A percentile compares a stretch with the other conserved stretches of the same genome.
Conservation (phyloP, 805 yeast species). For the Candida awuae region DNA sequence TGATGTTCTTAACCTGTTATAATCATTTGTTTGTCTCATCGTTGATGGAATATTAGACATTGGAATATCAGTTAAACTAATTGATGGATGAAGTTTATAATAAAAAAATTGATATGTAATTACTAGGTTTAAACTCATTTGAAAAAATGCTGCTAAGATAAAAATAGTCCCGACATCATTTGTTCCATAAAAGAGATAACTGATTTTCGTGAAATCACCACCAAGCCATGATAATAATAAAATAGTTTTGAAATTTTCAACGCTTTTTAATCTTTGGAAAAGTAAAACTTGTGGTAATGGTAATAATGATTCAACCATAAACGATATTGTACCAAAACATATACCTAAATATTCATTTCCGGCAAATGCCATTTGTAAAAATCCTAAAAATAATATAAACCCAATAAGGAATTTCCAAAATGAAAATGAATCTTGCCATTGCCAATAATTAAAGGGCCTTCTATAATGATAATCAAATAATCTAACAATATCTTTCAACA, state of each 20-base stretch:
- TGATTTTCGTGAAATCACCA: conserved; percentile 75
- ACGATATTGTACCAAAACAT: conserved; percentile 28
- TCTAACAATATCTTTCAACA: conserved; percentile 37
- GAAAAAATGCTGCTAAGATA: conserved; percentile 65
- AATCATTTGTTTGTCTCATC: not conserved
- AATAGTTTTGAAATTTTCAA: conserved; percentile 72
- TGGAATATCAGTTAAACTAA: conserved; percentile 1
- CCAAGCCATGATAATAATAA: conserved; percentile 78
- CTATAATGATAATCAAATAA: conserved; percentile 64
- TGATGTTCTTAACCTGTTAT: not conserved
- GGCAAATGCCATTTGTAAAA: conserved; percentile 19
- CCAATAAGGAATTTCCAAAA: conserved; percentile 39
- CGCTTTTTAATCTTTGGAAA: conserved; percentile 54
- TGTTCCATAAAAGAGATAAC: conserved; percentile 71
- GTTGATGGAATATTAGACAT: conserved; percentile 6
- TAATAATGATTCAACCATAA: conserved; percentile 62
- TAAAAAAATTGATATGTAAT: conserved; percentile 68
- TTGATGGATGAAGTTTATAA: conserved; percentile 33
- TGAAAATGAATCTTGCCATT: conserved; percentile 43
- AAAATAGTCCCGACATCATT: conserved; percentile 57
- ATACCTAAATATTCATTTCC: conserved; percentile 25
- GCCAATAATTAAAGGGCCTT: conserved; percentile 73
- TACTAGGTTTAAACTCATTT: conserved; percentile 64
- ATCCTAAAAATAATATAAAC: conserved; percentile 27
- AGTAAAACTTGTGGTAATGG: conserved; percentile 76